Evolutionary conservation across 2,329 filamentous ascomycete genomes (phyloP), one percentile per base, ranked within the genome.

Genomic region (Fusarium denticulatum): DNA sequence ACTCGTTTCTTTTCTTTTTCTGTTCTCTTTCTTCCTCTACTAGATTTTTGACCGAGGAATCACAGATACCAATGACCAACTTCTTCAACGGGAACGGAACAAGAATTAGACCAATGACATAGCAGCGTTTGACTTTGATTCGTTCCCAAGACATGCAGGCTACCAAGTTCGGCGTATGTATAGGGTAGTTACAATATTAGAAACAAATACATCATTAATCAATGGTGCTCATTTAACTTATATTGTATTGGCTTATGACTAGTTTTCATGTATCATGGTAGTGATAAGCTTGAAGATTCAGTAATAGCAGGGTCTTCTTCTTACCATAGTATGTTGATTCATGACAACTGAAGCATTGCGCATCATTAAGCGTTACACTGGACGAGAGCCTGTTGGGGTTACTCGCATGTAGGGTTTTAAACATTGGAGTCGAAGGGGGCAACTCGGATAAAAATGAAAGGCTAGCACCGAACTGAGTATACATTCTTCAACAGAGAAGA

Each of bases 61-160:
- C 24, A 40, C 43, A 26, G 32, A 39, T 58, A 37, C 18, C 36
- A 22, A 49, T 56, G 15, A 12, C n/a, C 24, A 14, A 37, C 46
- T 59, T 72, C 47, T 72, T 64, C 34, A 72, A 58, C 56, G n/a
- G 45, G 24, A 50, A 49, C 20, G 20, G 40, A 45, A 64, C 28
- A 46, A 42, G 45, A 37, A 42, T 30, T 26, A 22, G 24, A 42
- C 60, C 55, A 65, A 49, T 53, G 22, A 30, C 30, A 32, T 39
- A 18, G 20, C 20, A 16, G 14, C 50, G 22, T 40, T 40, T 40
- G 2, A 40, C 6, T 32, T 37, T 24, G 13, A 26, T 28, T 36
- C 24, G 10, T 60, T 67, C 34, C 70, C 56, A 57, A 73, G 46
- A 59, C 32, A 49, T 45, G 70, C 56, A 73, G 34, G n/a, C 24